These are phyloP conservation scores for Heliamphora ciliata DNA, from an alignment of 179 eudicot species.

Conservation along the genomic window DNA sequence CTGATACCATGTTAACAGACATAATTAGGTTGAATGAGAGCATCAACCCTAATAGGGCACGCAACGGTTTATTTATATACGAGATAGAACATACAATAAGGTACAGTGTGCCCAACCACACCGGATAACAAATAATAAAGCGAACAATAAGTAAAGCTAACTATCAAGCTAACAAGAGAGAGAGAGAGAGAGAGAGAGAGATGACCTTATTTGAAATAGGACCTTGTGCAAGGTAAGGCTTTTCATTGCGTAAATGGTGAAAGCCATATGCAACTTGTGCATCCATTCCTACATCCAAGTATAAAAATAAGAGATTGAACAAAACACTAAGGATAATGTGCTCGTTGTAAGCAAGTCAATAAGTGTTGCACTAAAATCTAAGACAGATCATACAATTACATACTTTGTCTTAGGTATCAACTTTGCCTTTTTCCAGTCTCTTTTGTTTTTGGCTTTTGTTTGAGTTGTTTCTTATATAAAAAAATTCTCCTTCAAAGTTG, in stretches of 20 bases:
- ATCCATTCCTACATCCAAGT: conserved; percentile 71
- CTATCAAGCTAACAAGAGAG: background rate
- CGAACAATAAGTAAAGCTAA: too few species aligned
- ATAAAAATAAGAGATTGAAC: background rate
- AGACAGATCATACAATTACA: background rate
- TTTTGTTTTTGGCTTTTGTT: background rate
- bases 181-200: conserved; percentile 5
- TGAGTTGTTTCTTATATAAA: background rate
- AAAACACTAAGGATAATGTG: background rate
- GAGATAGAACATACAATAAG: too few species aligned
- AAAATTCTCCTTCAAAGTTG: background rate
- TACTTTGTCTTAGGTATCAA: background rate
- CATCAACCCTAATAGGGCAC: too few species aligned
- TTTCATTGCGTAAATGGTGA: conserved; percentile 87
- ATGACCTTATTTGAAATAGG: conserved; percentile 86
- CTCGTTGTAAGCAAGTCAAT: background rate
- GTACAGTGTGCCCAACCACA: too few species aligned
- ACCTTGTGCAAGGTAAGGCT: conserved; percentile 92
- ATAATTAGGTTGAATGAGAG: too few species aligned
- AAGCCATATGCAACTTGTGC: conserved; percentile 97
- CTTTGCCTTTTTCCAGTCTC: background rate
- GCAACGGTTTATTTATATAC: too few species aligned
- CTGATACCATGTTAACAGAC: too few species aligned
- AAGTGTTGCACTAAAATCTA: background rate
- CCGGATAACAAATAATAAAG: too few species aligned